Evolutionary conservation across 805 yeast species (phyloP), one percentile per base, ranked within the genome.

Genomic region (Jamesozyma lodderae): DNA sequence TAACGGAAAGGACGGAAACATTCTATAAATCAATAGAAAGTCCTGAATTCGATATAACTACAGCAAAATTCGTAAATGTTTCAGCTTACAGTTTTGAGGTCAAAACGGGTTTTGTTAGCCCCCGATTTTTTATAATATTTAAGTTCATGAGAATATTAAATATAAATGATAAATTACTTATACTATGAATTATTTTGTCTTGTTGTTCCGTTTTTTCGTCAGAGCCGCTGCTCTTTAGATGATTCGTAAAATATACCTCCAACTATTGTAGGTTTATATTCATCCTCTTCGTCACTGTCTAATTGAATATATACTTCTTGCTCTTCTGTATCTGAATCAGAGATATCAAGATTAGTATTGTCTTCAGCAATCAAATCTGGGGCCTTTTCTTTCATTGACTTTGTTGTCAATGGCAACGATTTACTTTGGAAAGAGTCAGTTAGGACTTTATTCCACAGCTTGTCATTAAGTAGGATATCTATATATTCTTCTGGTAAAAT

Each of bases 401-500:
- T 31, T 27, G 26, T 36, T 10, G 43, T 41, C 19, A 19, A 22
- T 1, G 37, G 31, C 29, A 46, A 19, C 6, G 13, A 5, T 1
- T 35, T 31, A n/a, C 31, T 34, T 21, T 49, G 52, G 29, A 41
- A 42, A 2, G 57, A 52, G 1, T 33, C 32, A 10, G 22, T 18
- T 6, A 51, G 21, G 33, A 49, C 40, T 13, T 35, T 35, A 3
- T 11, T 20, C 60, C 59, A 55, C 39, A 50, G 32, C 4, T 39
- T 33, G 6, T 21, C 44, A 45, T 54, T 54, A 2, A 57, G 24
- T 15, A 56, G 34, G 7, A 38, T 27, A 13, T 49, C 54, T 8
- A 35, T 22, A 40, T 58, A 58, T 19, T 50, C 57, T 17, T 37
- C 40, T 1, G 59, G 61, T 19, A 60, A 26, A 4, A 42, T 35